phyloP scores from a whole-genome alignment of 202 grass and related monocot genomes.

The Panicum virgatum region DNA sequence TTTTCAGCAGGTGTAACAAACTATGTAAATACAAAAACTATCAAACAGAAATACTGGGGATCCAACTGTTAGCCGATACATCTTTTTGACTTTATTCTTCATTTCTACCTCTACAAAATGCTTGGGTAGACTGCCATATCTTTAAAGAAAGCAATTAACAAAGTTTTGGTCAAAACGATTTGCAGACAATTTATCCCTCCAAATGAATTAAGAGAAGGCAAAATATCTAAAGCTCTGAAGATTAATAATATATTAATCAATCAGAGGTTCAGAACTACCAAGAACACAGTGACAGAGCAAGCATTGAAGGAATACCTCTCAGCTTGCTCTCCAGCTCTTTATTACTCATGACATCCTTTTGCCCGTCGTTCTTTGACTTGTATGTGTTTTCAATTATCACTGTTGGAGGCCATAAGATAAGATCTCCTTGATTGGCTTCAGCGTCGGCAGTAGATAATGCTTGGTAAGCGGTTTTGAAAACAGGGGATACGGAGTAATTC shows the following conservation, averaged over 20 bases:
- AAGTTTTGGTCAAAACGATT: constrained; percentile 14
- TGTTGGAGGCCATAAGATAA: constrained; percentile 79
- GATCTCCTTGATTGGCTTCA: constrained; percentile 75
- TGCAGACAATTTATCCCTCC: neutral
- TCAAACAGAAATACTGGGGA: neutral
- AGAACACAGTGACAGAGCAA: constrained; percentile 40
- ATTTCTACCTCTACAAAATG: neutral
- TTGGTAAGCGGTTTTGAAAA: constrained; percentile 58
- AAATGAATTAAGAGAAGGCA: constrained; percentile 18
- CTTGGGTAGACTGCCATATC: neutral
- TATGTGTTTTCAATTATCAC: constrained; percentile 72
- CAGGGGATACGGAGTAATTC: constrained; percentile 62
- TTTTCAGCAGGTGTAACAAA: constrained; percentile 20
- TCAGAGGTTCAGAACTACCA: constrained; percentile 35
- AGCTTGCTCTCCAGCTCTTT: constrained; percentile 81
- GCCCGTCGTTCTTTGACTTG: constrained; percentile 51
- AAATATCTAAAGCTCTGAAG: constrained; percentile 16
- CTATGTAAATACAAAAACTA: neutral
- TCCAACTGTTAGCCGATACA: constrained; percentile 2
- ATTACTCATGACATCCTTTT: constrained; percentile 56
- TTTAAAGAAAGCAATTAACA: constrained; percentile 16
- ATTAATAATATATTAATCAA: constrained; percentile 34
- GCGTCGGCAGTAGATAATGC: constrained; percentile 56
- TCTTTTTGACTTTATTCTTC: constrained; percentile 8
- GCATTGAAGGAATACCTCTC: constrained; percentile 58